Conservation (phyloP, 1,284 basidiomycete species). For the Cryptococcus jaspeensis region DNA sequence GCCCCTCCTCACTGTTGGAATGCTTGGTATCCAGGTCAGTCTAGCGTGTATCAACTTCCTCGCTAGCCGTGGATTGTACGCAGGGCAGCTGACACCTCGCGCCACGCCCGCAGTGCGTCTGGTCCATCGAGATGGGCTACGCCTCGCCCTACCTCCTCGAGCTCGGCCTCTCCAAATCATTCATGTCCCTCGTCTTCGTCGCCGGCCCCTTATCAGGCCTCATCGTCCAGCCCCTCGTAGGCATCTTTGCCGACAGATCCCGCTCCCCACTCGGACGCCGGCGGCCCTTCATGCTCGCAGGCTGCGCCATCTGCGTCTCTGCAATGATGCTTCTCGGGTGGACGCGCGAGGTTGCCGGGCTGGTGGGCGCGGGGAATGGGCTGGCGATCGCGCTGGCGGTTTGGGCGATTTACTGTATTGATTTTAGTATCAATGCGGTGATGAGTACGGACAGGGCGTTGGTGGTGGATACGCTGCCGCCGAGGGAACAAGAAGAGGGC, state of each 20-base stretch:
- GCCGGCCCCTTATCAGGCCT: constrained; percentile 91
- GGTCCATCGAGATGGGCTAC: constrained; percentile 90
- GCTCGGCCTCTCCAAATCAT: constrained; percentile 81
- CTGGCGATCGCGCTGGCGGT: constrained; percentile 70
- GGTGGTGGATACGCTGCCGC: constrained; percentile 56
- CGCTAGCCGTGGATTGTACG: not conserved
- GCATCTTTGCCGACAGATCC: constrained; percentile 82
- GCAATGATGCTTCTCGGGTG: constrained; percentile 84
- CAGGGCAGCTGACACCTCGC: not conserved
- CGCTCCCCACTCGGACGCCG: constrained; percentile 79
- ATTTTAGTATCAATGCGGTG: constrained; percentile 85
- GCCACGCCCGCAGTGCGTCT: constrained; percentile 57
- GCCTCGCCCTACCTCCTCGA: constrained; percentile 91
- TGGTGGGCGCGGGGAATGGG: constrained; percentile 55
- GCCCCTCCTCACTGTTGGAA: constrained; percentile 70
- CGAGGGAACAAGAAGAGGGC: constrained; percentile 72
- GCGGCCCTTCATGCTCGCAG: constrained; percentile 78
- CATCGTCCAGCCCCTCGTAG: constrained; percentile 85
- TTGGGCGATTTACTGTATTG: constrained; percentile 80
- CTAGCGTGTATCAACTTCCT: not conserved
- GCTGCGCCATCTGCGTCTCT: constrained; percentile 64
- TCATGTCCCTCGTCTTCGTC: constrained; percentile 87
- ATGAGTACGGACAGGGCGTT: constrained; percentile 54
- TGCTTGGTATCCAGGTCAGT: constrained; percentile 72
- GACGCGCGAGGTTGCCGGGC: constrained; percentile 67